These are phyloP conservation scores for Leccinum disarticulatum DNA, from an alignment of 768 basidiomycete species.

Conservation along the genomic window DNA sequence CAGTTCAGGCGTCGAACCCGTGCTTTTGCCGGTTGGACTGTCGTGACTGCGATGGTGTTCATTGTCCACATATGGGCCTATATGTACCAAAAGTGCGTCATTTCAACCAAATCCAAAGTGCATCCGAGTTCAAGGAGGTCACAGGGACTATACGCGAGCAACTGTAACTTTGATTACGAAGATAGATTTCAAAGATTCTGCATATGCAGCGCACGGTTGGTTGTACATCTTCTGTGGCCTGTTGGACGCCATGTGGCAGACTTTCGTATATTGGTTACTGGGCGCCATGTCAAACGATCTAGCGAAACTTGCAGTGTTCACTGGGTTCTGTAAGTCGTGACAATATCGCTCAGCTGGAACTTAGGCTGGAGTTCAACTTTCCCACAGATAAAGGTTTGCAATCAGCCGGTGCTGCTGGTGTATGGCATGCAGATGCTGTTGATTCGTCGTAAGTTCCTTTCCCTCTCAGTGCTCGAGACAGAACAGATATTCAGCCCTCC, in stretches of 20 bases:
- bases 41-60: conserved; percentile 65
- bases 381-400: conserved; percentile 67
- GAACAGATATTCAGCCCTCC: neutral
- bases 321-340: conserved; percentile 70
- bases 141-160: conserved; percentile 60
- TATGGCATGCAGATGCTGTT: conserved; percentile 70
- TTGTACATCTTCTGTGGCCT: conserved; percentile 74
- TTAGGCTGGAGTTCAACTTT: conserved; percentile 1
- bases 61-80: conserved; percentile 74
- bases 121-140: neutral
- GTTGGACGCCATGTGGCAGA: conserved; percentile 85
- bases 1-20: conserved; percentile 60
- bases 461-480: neutral
- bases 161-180: conserved; percentile 40
- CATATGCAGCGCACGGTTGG: conserved; percentile 55
- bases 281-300: conserved; percentile 86
- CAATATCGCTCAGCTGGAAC: neutral
- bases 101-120: neutral
- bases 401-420: conserved; percentile 71
- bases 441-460: conserved; percentile 51
- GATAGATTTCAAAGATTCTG: conserved; percentile 58
- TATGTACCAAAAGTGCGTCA: conserved; percentile 65
- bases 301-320: conserved; percentile 71
- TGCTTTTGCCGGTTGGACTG: conserved; percentile 67
- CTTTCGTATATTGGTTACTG: conserved; percentile 79